Conservation (phyloP, 768 basidiomycete species). For the Lentinula sp. region DNA sequence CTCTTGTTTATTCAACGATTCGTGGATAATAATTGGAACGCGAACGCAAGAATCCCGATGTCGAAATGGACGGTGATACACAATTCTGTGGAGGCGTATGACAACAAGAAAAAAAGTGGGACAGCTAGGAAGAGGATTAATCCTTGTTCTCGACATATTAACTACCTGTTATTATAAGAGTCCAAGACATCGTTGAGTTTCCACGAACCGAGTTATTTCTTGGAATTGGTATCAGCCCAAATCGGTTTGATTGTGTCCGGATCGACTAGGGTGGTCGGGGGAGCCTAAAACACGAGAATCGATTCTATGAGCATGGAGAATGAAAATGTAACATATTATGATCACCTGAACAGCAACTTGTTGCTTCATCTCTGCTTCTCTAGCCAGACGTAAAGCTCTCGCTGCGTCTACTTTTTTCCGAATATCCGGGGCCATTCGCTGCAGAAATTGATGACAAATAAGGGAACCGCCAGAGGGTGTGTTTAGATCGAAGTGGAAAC, state of each 20-base stretch:
- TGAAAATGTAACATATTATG: conserved; percentile 6
- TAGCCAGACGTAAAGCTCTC: conserved; percentile 43
- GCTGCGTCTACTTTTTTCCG: conserved; percentile 57
- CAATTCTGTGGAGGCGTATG: no score
- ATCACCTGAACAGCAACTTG: conserved; percentile 49
- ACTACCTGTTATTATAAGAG: no score
- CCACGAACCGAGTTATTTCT: conserved; percentile 9
- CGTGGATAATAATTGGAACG: no score
- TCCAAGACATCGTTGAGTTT: no score
- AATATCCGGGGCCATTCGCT: conserved; percentile 64
- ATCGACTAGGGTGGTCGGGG: conserved; percentile 18
- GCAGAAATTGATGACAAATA: background rate
- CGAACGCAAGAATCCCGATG: no score
- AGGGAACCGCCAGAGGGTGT: background rate
- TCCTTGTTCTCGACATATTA: no score
- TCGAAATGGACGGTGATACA: no score
- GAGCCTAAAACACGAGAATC: conserved; percentile 5
- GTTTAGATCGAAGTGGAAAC: background rate
- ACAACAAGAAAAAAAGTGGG: no score
- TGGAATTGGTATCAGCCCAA: conserved; percentile 28
- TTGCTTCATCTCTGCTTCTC: conserved; percentile 49
- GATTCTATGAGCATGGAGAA: background rate
- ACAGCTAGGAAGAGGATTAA: no score
- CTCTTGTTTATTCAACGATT: conserved; percentile 10
- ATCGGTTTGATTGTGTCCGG: conserved; percentile 35